Percentiles rank a stretch among this genome's conserved stretches.
These are phyloP conservation scores for Zygoascus tannicola DNA, from an alignment of 805 yeast genomes.

Conservation along the genomic window DNA sequence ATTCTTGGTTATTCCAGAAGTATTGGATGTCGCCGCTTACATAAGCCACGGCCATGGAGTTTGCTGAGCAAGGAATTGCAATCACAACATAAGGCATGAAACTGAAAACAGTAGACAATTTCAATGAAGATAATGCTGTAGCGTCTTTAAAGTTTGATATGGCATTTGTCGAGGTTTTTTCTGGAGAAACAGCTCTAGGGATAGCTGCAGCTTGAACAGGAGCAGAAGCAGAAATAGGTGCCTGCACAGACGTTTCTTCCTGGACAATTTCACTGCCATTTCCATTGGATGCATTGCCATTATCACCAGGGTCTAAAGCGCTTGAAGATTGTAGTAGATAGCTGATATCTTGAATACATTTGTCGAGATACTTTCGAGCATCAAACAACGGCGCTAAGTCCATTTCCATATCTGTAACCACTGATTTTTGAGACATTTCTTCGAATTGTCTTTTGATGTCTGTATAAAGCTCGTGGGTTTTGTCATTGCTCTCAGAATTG, in stretches of 20 bases:
- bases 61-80: not conserved
- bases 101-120: not conserved
- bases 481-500: not conserved
- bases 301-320: constrained; percentile 12
- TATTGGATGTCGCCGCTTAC: not conserved
- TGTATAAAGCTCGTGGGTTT: not conserved
- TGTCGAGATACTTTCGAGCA: constrained; percentile 25
- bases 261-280: too few relatives aligned
- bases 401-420: constrained; percentile 2
- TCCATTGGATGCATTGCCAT: too few relatives aligned
- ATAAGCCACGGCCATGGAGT: not conserved
- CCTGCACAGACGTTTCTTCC: not conserved
- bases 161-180: too few relatives aligned
- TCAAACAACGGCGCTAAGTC: constrained; percentile 20
- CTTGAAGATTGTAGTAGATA: constrained; percentile 23
- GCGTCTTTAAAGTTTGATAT: too few relatives aligned
- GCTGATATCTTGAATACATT: constrained; percentile 30
- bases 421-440: not conserved
- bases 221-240: not conserved
- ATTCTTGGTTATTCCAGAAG: not conserved
- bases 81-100: not conserved
- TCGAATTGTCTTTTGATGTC: not conserved
- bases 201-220: not conserved
- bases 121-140: too few relatives aligned
- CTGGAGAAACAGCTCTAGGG: too few relatives aligned